Evolutionary conservation across 345 rosid species (phyloP), one percentile per base, ranked within the genome.

Genomic region (Eucalyptus rudis): DNA sequence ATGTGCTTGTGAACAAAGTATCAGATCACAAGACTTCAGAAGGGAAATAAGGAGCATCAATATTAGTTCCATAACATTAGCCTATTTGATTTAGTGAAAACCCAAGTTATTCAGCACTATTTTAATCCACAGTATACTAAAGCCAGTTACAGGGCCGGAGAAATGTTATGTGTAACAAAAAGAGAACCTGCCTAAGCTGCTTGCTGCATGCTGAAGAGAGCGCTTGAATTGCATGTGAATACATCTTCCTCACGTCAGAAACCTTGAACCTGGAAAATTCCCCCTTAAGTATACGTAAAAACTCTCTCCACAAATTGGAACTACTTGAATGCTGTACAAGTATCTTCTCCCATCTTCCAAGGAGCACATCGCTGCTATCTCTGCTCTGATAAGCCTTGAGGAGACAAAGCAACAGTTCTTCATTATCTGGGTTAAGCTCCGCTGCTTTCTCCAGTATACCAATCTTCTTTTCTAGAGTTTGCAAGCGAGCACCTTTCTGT

Each of bases 141-240:
- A 76, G 84, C 47, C 84, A 76, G 84, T 76, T 76, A 5, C 47
- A 40, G 29, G 6, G 84, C 84, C 2, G 5, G 47, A 76, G 29
- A 40, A 76, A 20, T 20, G 45, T 20, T 40, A 22, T 76, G 44
- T 40, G 84, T 76, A 76, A 76, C 47, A 76, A 76, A 76, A 76
- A 91, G 92, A 96, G 95, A 95, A 96, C 99, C 99, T 97, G 99
- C 98, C 98, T 97, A 95, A 91, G 93, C 94, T 94, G 99, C 98
- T 93, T 94, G 95, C 90, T 93, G 96, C 95, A 92, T 81, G 97
- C 93, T 88, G 96, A 89, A 90, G 95, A 94, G 88, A 98, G 92
- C 89, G 99, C 98, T 93, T 95, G 97, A 88, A 98, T 92, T 14
- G 99, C 97, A 92, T 98, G 96, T 76, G 96, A 94, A 91, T 97